A percentile compares a stretch with the other conserved stretches of the same genome.
Evolutionary conservation across 2,329 filamentous ascomycete genomes (phyloP).

Genomic region (Xylariaceae sp.): DNA sequence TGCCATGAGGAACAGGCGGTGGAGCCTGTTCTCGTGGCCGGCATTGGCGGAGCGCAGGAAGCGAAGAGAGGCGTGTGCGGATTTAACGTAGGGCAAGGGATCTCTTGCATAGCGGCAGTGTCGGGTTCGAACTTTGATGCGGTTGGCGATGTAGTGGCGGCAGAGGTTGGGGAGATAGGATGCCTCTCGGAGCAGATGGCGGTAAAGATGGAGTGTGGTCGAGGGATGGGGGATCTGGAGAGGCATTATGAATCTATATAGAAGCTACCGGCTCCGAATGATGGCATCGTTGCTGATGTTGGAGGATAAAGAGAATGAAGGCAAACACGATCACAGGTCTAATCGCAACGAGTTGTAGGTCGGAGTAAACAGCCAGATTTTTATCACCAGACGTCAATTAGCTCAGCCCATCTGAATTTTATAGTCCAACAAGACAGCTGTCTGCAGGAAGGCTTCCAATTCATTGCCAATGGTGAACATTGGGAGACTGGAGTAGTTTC

Average conservation of each 20-base stretch:
- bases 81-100: constrained; percentile 30
- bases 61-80: constrained; percentile 42
- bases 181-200: constrained; percentile 56
- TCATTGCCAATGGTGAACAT: no score
- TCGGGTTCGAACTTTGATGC: constrained; percentile 46
- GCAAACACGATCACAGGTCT: no score
- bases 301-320: no score
- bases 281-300: no score
- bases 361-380: no score
- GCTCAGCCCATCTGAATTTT: no score
- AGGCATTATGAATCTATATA: constrained; percentile 8
- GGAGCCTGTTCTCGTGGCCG: constrained; percentile 46
- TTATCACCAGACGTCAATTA: no score
- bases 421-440: no score
- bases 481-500: no score
- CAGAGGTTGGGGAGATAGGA: constrained; percentile 56
- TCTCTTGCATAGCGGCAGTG: constrained; percentile 29
- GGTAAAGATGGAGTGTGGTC: constrained; percentile 46
- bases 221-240: constrained; percentile 33
- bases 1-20: constrained; percentile 42
- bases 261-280: no score
- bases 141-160: constrained; percentile 39
- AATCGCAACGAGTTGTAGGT: no score
- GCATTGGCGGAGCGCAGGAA: constrained; percentile 50
- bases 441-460: no score